Evolutionary conservation across 129 eudicot species (phyloP).

Genomic region (Ambrosia artemisiifolia): DNA sequence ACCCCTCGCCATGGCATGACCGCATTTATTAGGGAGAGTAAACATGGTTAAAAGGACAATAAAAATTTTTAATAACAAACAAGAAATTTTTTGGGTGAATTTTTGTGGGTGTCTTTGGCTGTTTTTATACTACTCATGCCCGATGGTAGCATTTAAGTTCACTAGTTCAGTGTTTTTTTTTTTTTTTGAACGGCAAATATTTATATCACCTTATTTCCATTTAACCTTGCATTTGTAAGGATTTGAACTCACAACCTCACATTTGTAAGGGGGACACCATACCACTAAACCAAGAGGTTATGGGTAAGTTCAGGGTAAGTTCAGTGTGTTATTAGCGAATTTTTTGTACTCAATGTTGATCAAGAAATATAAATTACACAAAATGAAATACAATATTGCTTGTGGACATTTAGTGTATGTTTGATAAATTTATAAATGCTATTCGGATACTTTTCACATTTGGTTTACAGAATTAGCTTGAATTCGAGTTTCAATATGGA

Average conservation of each 20-base stretch:
- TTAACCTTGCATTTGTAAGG: no score
- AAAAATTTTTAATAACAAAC: neutral
- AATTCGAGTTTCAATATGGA: no score
- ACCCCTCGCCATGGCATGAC: neutral
- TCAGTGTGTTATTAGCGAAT: neutral
- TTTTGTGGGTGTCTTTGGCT: neutral
- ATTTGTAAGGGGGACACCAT: no score
- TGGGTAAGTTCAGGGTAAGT: no score
- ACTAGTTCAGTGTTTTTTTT: no score
- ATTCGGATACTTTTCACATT: no score
- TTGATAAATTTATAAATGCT: no score
- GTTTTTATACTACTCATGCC: slow-evolving; percentile 15
- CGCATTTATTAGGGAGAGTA: neutral
- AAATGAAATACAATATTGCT: neutral
- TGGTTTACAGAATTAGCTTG: no score
- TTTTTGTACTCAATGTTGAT: neutral
- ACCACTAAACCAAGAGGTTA: no score
- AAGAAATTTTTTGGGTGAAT: neutral
- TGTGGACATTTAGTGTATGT: neutral
- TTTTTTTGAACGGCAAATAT: no score
- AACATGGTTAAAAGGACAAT: neutral
- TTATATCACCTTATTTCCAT: no score
- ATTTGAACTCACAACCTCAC: no score
- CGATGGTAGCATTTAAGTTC: slow-evolving; percentile 13
- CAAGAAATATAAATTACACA: neutral